Conservation (phyloP, 345 rosid genomes). For the Gossypium turneri region DNA sequence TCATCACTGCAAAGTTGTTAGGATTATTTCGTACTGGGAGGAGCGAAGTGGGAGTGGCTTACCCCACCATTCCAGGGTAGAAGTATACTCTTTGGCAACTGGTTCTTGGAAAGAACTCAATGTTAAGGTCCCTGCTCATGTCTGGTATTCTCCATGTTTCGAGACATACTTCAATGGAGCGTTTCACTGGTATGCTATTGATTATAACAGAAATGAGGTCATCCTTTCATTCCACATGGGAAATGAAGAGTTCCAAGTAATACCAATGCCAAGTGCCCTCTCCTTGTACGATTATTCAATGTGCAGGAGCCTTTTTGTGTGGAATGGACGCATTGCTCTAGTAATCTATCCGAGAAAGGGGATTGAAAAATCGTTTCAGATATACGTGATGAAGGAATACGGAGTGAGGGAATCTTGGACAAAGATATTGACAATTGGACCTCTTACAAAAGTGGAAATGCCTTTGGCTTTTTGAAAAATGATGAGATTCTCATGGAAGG, state of each 20-base stretch:
- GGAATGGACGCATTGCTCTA: constrained; percentile 10
- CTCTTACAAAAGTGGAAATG: constrained; percentile 12
- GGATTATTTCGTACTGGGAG: constrained; percentile 16
- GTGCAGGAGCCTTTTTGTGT: constrained; percentile 10
- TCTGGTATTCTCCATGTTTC: constrained; percentile 14
- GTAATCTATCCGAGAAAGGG: not conserved
- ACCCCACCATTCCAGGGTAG: constrained; percentile 13
- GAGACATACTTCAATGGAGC: constrained; percentile 15
- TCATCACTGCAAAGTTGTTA: constrained; percentile 9
- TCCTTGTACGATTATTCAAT: constrained; percentile 2
- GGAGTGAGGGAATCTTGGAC: constrained; percentile 13
- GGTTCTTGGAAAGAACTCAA: constrained; percentile 16
- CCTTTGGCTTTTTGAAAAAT: constrained; percentile 9
- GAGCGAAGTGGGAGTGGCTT: constrained; percentile 4
- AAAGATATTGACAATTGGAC: constrained; percentile 11
- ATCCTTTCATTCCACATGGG: constrained; percentile 17
- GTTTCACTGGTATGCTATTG: constrained; percentile 10
- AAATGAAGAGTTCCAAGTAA: constrained; percentile 11
- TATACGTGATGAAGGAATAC: constrained; percentile 14
- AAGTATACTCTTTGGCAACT: constrained; percentile 10
- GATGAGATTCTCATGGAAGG: constrained; percentile 18
- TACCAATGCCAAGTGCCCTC: constrained; percentile 3
- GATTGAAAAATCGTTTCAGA: constrained; percentile 2
- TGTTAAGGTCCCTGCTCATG: constrained; percentile 12
- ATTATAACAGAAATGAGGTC: constrained; percentile 6